Conservation (phyloP, 306 rosid species). For the Fragaria iinumae region DNA sequence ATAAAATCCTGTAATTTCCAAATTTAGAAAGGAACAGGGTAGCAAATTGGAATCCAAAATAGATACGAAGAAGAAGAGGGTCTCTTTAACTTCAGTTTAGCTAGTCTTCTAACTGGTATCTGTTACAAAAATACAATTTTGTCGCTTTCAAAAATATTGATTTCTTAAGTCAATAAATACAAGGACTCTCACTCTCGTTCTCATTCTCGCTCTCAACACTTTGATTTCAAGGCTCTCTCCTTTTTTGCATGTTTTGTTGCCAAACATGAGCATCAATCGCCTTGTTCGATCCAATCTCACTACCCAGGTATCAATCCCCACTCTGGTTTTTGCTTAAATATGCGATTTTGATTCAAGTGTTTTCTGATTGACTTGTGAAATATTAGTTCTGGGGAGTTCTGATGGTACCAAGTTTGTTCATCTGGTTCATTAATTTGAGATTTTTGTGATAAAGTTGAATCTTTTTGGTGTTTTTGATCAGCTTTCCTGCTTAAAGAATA, state of each 20-base stretch:
- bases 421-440: not conserved
- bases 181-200: not conserved
- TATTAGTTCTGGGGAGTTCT: not conserved
- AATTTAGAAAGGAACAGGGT: no score
- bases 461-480: not conserved
- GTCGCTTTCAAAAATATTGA: not conserved
- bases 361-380: not conserved
- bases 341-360: not conserved
- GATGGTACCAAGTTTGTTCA: not conserved
- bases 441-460: not conserved
- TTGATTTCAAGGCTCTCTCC: not conserved
- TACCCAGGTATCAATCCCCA: slow-evolving; percentile 34
- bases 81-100: no score
- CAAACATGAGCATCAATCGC: slow-evolving; percentile 32
- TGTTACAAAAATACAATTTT: no score
- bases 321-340: not conserved
- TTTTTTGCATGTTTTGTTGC: slow-evolving; percentile 5
- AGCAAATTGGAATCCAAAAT: no score
- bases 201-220: not conserved
- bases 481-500: not conserved
- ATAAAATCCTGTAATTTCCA: no score
- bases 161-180: no score
- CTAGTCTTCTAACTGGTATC: no score
- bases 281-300: slow-evolving; percentile 43
- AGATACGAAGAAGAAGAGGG: no score